A percentile compares a stretch with the other conserved stretches of the same genome.
Evolutionary conservation across 148 eudicot genomes (phyloP).

Genomic region (Heliamphora exappendiculata): DNA sequence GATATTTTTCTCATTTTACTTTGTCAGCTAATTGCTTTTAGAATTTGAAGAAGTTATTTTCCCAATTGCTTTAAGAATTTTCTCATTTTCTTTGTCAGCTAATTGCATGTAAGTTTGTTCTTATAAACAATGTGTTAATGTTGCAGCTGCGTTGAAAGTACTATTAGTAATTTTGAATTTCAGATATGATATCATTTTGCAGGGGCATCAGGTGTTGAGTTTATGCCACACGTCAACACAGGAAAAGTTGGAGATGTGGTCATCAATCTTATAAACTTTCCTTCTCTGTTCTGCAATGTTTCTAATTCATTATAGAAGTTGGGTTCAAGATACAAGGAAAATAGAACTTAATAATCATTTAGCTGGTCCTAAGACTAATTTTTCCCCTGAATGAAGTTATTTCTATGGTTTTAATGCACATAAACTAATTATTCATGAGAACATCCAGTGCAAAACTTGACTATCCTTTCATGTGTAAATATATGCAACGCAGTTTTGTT

Average conservation of each 20-base stretch:
- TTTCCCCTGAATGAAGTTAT: neutral
- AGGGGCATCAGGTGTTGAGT: slow-evolving; percentile 59
- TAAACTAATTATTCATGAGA: neutral
- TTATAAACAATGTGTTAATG: neutral
- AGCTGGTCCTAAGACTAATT: neutral
- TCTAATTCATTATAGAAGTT: neutral
- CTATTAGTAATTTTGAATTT: neutral
- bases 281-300: neutral
- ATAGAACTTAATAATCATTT: neutral
- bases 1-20: slow-evolving; percentile 7
- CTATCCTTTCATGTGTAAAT: neutral
- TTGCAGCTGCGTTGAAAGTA: neutral
- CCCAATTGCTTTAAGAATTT: neutral
- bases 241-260: slow-evolving; percentile 73
- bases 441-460: neutral
- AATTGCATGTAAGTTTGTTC: neutral
- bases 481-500: neutral
- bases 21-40: slow-evolving; percentile 1
- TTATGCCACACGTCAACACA: slow-evolving; percentile 59
- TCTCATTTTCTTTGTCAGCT: too few species aligned
- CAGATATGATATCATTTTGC: slow-evolving; percentile 17
- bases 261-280: neutral
- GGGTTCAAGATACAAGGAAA: neutral
- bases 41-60: neutral
- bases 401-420: neutral